phyloP scores from a whole-genome alignment of 805 yeast genomes.

The Lipomyces sp. region DNA sequence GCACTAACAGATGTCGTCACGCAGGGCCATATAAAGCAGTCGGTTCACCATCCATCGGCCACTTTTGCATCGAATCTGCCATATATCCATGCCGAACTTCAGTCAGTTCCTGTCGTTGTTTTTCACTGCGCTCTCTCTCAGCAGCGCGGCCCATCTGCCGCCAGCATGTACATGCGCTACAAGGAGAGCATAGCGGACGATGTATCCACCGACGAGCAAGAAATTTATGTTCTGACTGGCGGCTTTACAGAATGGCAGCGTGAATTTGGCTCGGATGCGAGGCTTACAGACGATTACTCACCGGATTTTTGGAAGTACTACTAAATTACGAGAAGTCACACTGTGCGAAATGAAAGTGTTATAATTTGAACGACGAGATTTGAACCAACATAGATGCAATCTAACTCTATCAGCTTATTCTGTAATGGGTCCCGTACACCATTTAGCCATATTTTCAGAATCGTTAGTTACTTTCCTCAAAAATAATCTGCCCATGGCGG shows the following conservation, averaged over 20 bases:
- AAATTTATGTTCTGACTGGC: slow-evolving; percentile 71
- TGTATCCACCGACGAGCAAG: slow-evolving; percentile 37
- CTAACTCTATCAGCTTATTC: no score
- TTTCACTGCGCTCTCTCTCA: slow-evolving; percentile 92
- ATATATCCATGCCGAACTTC: slow-evolving; percentile 38
- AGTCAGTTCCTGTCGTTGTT: slow-evolving; percentile 52
- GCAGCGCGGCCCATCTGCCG: slow-evolving; percentile 86
- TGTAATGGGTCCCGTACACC: no score
- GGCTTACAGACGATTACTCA: slow-evolving; percentile 61
- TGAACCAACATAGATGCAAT: no score
- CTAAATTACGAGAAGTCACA: no score
- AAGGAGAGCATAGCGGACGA: slow-evolving; percentile 35
- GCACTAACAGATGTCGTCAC: not conserved
- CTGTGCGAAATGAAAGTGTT: no score
- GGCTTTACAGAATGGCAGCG: slow-evolving; percentile 87
- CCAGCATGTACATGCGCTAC: slow-evolving; percentile 56
- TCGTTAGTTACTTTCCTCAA: not conserved
- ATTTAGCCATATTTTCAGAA: no score
- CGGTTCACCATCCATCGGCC: slow-evolving; percentile 55
- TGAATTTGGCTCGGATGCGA: slow-evolving; percentile 61
- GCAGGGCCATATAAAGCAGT: slow-evolving; percentile 57
- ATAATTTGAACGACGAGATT: no score
- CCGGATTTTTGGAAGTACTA: slow-evolving; percentile 39
- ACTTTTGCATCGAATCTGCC: slow-evolving; percentile 43
- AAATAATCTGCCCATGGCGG: slow-evolving; percentile 20